Conservation (phyloP, 2,329 filamentous ascomycete genomes). For the Colletotrichum gloeosporioides region DNA sequence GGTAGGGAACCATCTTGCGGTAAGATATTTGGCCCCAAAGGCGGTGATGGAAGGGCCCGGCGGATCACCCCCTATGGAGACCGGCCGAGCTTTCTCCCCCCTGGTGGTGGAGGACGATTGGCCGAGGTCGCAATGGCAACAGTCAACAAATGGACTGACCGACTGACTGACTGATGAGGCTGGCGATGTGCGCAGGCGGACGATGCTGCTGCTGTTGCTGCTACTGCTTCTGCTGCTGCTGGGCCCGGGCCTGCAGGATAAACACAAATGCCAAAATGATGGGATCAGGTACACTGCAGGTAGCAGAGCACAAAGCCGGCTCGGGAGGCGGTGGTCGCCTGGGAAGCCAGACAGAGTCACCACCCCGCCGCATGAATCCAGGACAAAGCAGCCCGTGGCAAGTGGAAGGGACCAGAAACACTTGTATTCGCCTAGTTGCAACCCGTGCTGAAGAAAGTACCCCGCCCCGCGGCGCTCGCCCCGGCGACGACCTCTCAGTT, state of each 20-base stretch:
- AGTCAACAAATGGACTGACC: background rate
- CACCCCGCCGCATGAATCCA: slow-evolving; percentile 3
- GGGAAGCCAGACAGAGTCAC: background rate
- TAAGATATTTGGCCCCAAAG: slow-evolving; percentile 8
- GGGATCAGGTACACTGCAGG: background rate
- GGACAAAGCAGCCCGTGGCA: slow-evolving; percentile 13
- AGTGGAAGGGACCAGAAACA: slow-evolving; percentile 19
- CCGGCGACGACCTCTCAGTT: slow-evolving; percentile 7
- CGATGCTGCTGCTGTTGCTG: background rate
- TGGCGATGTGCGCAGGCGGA: background rate
- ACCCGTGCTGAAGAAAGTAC: slow-evolving; percentile 11
- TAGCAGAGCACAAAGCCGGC: background rate
- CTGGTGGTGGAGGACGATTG: background rate
- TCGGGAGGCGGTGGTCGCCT: background rate
- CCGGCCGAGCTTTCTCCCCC: background rate
- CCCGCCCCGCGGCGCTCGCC: slow-evolving; percentile 12
- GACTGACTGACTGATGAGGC: background rate
- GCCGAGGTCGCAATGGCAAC: background rate
- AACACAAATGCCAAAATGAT: background rate
- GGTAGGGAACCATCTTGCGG: background rate
- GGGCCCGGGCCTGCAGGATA: background rate
- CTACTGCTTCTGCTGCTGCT: background rate
- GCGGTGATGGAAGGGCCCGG: slow-evolving; percentile 18
- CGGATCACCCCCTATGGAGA: slow-evolving; percentile 8
- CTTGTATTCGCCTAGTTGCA: slow-evolving; percentile 13